These are phyloP conservation scores for Aspergillus carbonarius DNA, from an alignment of 2,329 filamentous ascomycete genomes.

Conservation along the genomic window DNA sequence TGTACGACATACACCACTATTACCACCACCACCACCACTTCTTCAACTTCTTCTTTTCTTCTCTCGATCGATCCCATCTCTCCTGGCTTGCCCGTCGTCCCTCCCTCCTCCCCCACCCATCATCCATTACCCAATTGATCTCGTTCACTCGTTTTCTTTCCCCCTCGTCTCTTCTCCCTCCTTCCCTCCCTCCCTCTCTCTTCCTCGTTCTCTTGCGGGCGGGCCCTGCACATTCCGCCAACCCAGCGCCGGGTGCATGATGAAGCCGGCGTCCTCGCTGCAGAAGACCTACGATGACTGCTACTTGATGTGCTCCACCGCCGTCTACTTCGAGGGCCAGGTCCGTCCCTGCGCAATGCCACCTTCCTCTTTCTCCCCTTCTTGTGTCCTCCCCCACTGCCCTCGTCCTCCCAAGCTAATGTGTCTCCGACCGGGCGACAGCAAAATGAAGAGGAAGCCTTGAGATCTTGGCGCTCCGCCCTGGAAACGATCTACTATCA, in stretches of 20 bases:
- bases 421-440: constrained; percentile 37
- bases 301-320: constrained; percentile 91
- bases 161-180: neutral
- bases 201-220: constrained; percentile 23
- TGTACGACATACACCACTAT: too few species aligned
- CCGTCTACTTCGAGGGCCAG: constrained; percentile 93
- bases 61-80: neutral
- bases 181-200: neutral
- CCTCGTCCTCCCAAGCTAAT: neutral
- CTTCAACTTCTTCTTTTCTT: neutral
- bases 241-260: constrained; percentile 39
- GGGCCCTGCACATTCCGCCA: constrained; percentile 21
- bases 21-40: too few species aligned
- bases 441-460: constrained; percentile 88
- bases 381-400: neutral
- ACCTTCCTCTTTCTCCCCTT: neutral
- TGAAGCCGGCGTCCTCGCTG: constrained; percentile 68
- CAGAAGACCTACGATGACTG: constrained; percentile 98
- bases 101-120: neutral
- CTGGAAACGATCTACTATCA: constrained; percentile 87
- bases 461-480: constrained; percentile 84
- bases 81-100: neutral
- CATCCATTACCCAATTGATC: constrained; percentile 15
- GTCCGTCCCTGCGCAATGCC: constrained; percentile 48
- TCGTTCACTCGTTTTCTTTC: neutral